Conservation (phyloP, 1,284 basidiomycete genomes). For the Irpex rosettiformis region DNA sequence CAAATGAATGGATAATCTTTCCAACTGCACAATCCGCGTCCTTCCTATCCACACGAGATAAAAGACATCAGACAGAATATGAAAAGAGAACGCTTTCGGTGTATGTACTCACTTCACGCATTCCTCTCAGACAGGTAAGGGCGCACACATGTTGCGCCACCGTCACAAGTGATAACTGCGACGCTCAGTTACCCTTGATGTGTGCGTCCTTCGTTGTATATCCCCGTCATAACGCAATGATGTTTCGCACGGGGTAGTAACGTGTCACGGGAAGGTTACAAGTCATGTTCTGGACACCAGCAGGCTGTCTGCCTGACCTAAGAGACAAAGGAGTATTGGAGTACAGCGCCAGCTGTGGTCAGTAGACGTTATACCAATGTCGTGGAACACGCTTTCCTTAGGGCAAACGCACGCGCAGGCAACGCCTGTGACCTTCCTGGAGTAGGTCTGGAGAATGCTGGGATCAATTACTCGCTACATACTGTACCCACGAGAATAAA, state of each 20-base stretch:
- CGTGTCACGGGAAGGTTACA: not conserved
- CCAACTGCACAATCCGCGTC: not conserved
- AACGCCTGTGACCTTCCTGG: not conserved
- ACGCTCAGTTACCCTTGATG: not conserved
- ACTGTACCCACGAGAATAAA: not conserved
- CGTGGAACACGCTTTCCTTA: not conserved
- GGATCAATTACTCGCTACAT: not conserved
- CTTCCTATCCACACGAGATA: not conserved
- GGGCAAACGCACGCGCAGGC: not conserved
- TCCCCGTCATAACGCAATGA: not conserved
- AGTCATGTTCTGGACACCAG: not conserved
- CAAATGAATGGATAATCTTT: not conserved
- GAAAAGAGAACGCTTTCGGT: not conserved
- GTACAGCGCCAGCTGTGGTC: not conserved
- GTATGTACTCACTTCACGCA: not conserved
- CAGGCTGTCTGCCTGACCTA: too few relatives aligned
- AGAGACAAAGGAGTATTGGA: not conserved
- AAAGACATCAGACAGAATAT: not conserved
- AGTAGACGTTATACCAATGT: not conserved
- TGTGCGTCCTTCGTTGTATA: not conserved
- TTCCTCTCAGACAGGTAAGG: not conserved
- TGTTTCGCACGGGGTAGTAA: not conserved
- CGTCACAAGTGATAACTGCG: not conserved
- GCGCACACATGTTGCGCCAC: not conserved
- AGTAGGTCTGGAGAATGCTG: not conserved